phyloP scores from a whole-genome alignment of 176 grass and related monocot genomes.

The Cymbopogon citratus region DNA sequence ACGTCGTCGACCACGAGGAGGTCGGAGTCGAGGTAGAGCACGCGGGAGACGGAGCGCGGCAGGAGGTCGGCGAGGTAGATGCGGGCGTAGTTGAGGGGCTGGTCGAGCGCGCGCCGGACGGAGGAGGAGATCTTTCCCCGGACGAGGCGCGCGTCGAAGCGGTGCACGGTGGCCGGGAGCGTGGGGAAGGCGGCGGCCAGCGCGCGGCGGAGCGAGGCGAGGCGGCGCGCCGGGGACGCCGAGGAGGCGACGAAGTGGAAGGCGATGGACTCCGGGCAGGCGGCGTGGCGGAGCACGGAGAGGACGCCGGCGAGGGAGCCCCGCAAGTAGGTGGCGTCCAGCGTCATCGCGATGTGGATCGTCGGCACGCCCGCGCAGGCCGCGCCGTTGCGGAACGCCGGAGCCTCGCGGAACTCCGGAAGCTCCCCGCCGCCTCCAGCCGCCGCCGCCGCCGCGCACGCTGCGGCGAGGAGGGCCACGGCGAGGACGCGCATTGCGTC shows the following conservation, averaged over 20 bases:
- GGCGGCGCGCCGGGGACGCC: slow-evolving; percentile 44
- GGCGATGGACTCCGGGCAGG: slow-evolving; percentile 69
- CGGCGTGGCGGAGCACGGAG: slow-evolving; percentile 87
- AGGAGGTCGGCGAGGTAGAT: slow-evolving; percentile 95
- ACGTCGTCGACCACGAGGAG: slow-evolving; percentile 93
- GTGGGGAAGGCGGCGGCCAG: slow-evolving; percentile 78
- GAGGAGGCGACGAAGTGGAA: slow-evolving; percentile 92
- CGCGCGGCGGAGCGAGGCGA: slow-evolving; percentile 49
- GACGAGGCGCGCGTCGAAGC: slow-evolving; percentile 79
- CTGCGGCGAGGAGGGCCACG: slow-evolving; percentile 13
- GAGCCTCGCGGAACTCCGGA: slow-evolving; percentile 77
- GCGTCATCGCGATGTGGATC: slow-evolving; percentile 97
- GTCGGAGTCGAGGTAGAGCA: slow-evolving; percentile 94
- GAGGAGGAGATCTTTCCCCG: slow-evolving; percentile 88
- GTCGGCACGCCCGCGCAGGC: slow-evolving; percentile 46
- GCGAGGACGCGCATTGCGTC: slow-evolving; percentile 45
- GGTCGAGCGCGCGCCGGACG: slow-evolving; percentile 93
- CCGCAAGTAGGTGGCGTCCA: slow-evolving; percentile 87
- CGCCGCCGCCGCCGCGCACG: not conserved
- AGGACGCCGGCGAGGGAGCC: slow-evolving; percentile 89
- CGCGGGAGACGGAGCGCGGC: slow-evolving; percentile 57
- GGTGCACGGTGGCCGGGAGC: slow-evolving; percentile 67
- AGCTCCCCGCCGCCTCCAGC: slow-evolving; percentile 27
- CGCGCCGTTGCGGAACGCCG: slow-evolving; percentile 83
- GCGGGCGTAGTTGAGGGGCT: slow-evolving; percentile 97